These are phyloP conservation scores for Penicillium maclennaniae DNA, from an alignment of 495 filamentous ascomycete species.

Conservation along the genomic window DNA sequence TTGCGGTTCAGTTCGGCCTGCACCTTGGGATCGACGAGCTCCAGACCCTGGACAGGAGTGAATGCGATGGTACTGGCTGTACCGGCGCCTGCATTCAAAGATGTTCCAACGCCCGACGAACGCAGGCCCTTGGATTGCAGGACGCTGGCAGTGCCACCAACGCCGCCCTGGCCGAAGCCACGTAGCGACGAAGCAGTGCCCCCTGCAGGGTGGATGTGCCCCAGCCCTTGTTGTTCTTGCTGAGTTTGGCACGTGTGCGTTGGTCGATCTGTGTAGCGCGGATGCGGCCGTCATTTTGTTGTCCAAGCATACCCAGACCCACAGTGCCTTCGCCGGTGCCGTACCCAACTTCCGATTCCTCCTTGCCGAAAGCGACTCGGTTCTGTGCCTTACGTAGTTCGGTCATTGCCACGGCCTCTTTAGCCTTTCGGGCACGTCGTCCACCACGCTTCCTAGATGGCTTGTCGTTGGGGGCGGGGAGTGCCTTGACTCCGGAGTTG, in stretches of 20 bases:
- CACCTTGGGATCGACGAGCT: conserved; percentile 92
- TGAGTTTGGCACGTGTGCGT: conserved; percentile 84
- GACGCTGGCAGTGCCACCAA: conserved; percentile 58
- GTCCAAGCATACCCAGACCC: conserved; percentile 93
- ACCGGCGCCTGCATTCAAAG: conserved; percentile 55
- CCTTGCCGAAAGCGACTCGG: conserved; percentile 91
- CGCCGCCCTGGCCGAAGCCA: conserved; percentile 63
- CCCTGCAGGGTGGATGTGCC: conserved; percentile 62
- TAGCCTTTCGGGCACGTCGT: conserved; percentile 85
- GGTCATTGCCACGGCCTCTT: conserved; percentile 96
- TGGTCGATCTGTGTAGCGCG: conserved; percentile 88
- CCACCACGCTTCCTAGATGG: conserved; percentile 91
- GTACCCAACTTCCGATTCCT: conserved; percentile 92
- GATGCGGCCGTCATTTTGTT: conserved; percentile 79
- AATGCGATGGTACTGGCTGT: conserved; percentile 89
- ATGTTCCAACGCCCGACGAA: conserved; percentile 69
- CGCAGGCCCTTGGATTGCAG: conserved; percentile 70
- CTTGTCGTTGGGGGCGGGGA: conserved; percentile 95
- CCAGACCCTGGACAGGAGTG: conserved; percentile 89
- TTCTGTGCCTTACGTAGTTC: conserved; percentile 96
- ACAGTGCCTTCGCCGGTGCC: conserved; percentile 80
- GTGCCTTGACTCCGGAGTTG: conserved; percentile 80
- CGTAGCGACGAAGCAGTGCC: conserved; percentile 71
- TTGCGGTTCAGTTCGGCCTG: conserved; percentile 77
- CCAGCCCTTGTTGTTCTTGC: conserved; percentile 96